Conservation (phyloP, 2,329 filamentous ascomycete species). For the Karstenula rhodostoma region DNA sequence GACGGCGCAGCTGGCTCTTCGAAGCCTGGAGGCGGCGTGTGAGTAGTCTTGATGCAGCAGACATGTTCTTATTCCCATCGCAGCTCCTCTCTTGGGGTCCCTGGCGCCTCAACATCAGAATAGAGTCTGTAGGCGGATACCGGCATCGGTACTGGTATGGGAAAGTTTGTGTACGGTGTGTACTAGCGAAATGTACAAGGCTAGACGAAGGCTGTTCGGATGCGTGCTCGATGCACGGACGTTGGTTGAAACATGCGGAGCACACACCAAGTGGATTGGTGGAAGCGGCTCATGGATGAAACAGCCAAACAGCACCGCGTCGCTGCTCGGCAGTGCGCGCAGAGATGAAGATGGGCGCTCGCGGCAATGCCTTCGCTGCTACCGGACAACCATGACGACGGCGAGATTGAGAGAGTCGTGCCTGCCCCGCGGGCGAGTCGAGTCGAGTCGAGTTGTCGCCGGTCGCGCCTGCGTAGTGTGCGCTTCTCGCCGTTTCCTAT, state of each 20-base stretch:
- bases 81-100: not conserved
- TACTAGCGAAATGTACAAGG: not conserved
- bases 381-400: not conserved
- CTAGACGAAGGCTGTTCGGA: slow-evolving; percentile 10
- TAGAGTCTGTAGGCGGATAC: not conserved
- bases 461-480: slow-evolving; percentile 5
- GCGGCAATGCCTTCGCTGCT: not conserved
- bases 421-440: not conserved
- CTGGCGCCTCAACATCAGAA: not conserved
- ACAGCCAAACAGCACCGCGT: slow-evolving; percentile 5
- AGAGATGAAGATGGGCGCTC: slow-evolving; percentile 13
- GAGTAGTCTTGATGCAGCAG: not conserved
- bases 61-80: not conserved
- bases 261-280: slow-evolving; percentile 5
- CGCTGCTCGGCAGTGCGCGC: not conserved
- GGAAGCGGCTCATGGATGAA: slow-evolving; percentile 5
- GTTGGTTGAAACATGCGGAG: slow-evolving; percentile 8
- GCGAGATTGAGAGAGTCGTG: not conserved
- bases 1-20: not conserved
- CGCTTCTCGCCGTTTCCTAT: slow-evolving; percentile 2
- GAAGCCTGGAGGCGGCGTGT: not conserved
- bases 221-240: slow-evolving; percentile 2
- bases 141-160: slow-evolving; percentile 6
- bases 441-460: not conserved
- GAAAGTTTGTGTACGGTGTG: not conserved